These are phyloP conservation scores for Coccomyxa subellipsoidea DNA, from an alignment of 163 green algal species.

Conservation along the genomic window DNA sequence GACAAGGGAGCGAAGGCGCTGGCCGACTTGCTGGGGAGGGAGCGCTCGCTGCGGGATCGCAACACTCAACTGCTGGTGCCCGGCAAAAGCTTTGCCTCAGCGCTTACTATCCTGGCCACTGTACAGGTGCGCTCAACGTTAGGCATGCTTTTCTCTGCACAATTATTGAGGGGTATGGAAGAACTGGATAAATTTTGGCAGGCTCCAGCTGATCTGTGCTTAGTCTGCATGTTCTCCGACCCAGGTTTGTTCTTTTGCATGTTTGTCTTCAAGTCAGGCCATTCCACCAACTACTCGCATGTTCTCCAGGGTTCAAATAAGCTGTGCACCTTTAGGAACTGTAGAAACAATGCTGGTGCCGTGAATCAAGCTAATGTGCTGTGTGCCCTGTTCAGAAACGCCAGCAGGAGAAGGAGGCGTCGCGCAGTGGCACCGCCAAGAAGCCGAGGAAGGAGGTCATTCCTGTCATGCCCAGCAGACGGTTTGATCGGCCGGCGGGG, in stretches of 20 bases:
- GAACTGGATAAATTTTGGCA: too few species aligned
- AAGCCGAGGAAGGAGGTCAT: constrained; percentile 12
- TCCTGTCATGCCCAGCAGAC: constrained; percentile 47
- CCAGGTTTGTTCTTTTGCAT: too few species aligned
- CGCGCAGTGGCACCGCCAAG: neutral
- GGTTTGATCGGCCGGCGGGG: constrained; percentile 59
- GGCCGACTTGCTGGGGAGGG: constrained; percentile 36
- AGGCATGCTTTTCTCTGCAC: too few species aligned
- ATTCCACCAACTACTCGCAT: too few species aligned
- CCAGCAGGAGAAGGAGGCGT: neutral
- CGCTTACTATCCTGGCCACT: constrained; percentile 41
- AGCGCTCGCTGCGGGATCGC: constrained; percentile 67
- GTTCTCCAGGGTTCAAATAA: too few species aligned
- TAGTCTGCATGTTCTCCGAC: too few species aligned
- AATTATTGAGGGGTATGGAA: too few species aligned
- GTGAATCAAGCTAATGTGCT: neutral
- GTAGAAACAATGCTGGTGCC: neutral
- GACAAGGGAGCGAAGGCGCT: constrained; percentile 1
- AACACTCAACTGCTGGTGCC: constrained; percentile 74
- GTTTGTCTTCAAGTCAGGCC: too few species aligned
- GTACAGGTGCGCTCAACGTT: neutral
- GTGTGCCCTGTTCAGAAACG: neutral
- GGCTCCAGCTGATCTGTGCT: too few species aligned
- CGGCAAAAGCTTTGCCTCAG: constrained; percentile 52
- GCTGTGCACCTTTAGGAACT: too few species aligned